Base-by-base conservation (phyloP, 306 rosid species). In the Corylus avellana region DNA sequence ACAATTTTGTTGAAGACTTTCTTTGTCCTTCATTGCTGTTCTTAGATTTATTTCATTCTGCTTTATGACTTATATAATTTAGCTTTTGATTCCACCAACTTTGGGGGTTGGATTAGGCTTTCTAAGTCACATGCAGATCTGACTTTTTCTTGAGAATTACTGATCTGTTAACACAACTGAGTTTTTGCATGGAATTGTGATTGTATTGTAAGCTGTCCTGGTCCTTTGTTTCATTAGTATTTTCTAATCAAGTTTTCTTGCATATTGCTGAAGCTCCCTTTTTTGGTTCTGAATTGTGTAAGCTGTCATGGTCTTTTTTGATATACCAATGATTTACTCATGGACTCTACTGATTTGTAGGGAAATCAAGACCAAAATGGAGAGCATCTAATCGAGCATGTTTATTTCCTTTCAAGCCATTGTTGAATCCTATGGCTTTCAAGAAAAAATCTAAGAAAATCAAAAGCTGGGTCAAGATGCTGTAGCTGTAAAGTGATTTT, bases 391-490 rank as follows among this genome's bases (percentile, higher is more conserved):
- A 51, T 46, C 84, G 61, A 37, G 80, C 75, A 4, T 42, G 73
- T 57, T 8, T 72, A 37, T 72, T 79, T 74, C 95, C 92, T 72
- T 88, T 90, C 58, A 91, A 75, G 88, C 91, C 84, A 3, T 78
- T 88, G 77, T 56, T 86, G 80, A 85, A 78, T 85, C 70, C 77
- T 48, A 48, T 57, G 27, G 47, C 88, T 42, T 86, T 91, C 72
- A 91, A 95, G 89, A 89, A 79, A 81, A 92, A 84, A 88, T 77
- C 84, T 75, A 79, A 61, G 84, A 85, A 80, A 84, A 70, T 57
- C 35, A 85, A 83, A 84, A 77, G 78, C 59, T 80, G 72, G 80
- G 71, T 87, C 63, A 85, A 66, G 75, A 58, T 27, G 72, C 74
- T 74, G 35, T 79, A 64, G 79, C 37, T 18, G 47, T 64, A 20